Conservation (phyloP, 2,329 filamentous ascomycete species). For the Microdochium paspali region DNA sequence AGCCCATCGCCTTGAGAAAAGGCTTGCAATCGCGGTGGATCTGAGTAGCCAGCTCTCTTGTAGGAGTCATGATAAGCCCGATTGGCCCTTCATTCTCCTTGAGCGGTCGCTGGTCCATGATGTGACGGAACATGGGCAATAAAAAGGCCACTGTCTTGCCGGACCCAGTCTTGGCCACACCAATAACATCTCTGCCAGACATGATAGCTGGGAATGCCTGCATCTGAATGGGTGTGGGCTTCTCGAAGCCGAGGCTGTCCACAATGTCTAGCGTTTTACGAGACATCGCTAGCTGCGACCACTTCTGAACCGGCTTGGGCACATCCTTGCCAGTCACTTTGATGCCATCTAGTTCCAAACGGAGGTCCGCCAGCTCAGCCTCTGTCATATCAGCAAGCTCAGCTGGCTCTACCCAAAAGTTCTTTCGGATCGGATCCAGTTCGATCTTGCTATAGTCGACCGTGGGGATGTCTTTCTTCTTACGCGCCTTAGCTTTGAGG, state of each 20-base stretch:
- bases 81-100: constrained; percentile 82
- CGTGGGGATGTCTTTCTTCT: constrained; percentile 91
- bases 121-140: constrained; percentile 95
- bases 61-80: constrained; percentile 84
- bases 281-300: constrained; percentile 89
- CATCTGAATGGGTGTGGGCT: constrained; percentile 87
- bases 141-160: constrained; percentile 96
- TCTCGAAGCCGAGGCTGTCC: constrained; percentile 70
- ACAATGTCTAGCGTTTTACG: constrained; percentile 82
- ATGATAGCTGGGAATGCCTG: constrained; percentile 93
- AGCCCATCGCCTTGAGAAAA: constrained; percentile 76
- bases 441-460: constrained; percentile 82
- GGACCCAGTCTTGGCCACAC: constrained; percentile 94
- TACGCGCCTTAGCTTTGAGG: constrained; percentile 52
- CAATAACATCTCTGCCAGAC: constrained; percentile 91
- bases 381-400: constrained; percentile 78
- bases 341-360: constrained; percentile 87
- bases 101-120: constrained; percentile 81
- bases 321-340: constrained; percentile 84
- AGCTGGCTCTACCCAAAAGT: constrained; percentile 86
- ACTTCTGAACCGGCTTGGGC: constrained; percentile 90
- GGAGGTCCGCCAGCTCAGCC: constrained; percentile 71
- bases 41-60: constrained; percentile 85
- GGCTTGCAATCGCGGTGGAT: constrained; percentile 93
- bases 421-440: constrained; percentile 79